Percentiles rank a stretch among this genome's conserved stretches.
Evolutionary conservation across 139 green algal genomes (phyloP).

Genomic region (Coelastrella sp.): DNA sequence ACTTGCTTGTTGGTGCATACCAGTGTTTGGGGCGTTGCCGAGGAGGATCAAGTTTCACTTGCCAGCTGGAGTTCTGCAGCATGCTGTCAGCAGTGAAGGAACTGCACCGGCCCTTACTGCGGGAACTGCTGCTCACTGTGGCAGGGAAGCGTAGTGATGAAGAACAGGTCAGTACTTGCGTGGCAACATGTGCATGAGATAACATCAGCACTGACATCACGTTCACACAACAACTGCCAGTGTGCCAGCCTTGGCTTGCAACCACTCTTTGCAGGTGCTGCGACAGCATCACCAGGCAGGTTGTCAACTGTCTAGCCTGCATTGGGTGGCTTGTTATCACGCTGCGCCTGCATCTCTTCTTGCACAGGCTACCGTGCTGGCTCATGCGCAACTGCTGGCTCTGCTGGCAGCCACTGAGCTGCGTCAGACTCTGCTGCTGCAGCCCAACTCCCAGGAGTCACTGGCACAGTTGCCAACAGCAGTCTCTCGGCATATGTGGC

Average conservation of each 20-base stretch:
- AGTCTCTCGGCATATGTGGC: neutral
- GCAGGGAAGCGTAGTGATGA: neutral
- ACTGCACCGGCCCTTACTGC: conserved; percentile 8
- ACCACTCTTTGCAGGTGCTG: neutral
- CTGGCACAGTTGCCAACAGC: neutral
- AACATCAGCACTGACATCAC: neutral
- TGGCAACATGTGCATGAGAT: neutral
- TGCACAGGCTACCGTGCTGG: neutral
- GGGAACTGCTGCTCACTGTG: neutral
- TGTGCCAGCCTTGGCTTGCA: neutral
- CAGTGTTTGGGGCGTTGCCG: neutral
- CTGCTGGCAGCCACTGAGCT: neutral
- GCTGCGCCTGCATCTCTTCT: neutral
- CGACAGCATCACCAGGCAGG: neutral
- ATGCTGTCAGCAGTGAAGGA: neutral
- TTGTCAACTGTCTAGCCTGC: too few relatives aligned
- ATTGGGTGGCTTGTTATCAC: too few relatives aligned
- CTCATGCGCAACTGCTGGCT: neutral
- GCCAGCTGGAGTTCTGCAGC: neutral
- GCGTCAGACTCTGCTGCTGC: neutral
- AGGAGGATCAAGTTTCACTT: neutral
- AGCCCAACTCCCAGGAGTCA: neutral
- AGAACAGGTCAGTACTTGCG: neutral
- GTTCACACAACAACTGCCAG: neutral
- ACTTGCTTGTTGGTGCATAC: neutral